Base-by-base conservation (phyloP, 176 grass and related monocot species). In the Zoysia pacifica region DNA sequence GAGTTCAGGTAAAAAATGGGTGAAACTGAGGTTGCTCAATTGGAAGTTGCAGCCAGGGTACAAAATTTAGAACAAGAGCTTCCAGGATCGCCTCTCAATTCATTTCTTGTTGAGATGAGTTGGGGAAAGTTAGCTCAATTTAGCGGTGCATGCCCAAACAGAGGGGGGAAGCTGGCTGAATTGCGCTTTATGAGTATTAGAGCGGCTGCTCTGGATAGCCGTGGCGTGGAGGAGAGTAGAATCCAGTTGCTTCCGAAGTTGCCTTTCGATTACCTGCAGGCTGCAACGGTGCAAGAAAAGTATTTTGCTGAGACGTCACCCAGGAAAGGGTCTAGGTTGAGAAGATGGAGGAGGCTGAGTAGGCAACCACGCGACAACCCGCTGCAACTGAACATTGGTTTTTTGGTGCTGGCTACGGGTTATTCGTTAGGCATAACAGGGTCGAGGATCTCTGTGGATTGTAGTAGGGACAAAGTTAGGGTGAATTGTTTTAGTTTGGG, bases 341-440 rank as follows among this genome's bases (percentile, higher is more conserved):
- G 63, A 81, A 91, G 79, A 15, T 89, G 92, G 92, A 91, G 80
- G 54, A 94, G 89, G 51, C 76, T 82, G 0, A 84, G 69, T 65
- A 82, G 92, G 82, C 73, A 82, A 47, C 54, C 48, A 50, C 67
- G 5, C 20, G 85, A 82, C 58, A 84, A 82, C 49, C 81, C 84
- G 50, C 70, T 94, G 74, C 51, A 94, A 65, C 81, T 88, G 15
- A 68, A 89, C 71, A 62, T 91, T 59, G 53, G 54, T 39, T 82
- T 89, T 43, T 79, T 89, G 76, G 86, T 94, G 36, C 18, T 86
- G 55, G 67, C 81, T 8, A 76, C 58, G 1, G 55, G 86, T 41
- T 90, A 76, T 54, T 79, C 79, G 7, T 67, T 93, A 49, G 91
- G 85, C 5, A 67, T 82, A 51, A 50, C 69, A 67, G 85, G 86